These are phyloP conservation scores for Solanum bukasovii DNA, from an alignment of 257 asterid species.

Conservation along the genomic window DNA sequence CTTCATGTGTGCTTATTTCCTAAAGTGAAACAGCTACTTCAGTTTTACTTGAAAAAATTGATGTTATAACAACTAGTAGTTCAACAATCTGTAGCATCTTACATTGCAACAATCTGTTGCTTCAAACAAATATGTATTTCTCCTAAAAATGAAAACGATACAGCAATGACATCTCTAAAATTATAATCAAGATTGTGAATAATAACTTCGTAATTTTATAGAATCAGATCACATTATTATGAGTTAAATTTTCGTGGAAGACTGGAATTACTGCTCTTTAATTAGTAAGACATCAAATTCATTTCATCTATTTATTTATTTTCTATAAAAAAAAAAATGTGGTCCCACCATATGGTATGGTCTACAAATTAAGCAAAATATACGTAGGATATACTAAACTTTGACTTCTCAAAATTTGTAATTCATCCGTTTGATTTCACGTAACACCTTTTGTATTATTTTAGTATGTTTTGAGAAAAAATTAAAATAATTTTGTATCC, in stretches of 20 bases:
- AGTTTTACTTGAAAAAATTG: not conserved
- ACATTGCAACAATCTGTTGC: constrained; percentile 1
- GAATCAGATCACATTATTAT: not conserved
- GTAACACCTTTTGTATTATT: not conserved
- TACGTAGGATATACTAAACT: not conserved
- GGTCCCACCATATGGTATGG: not conserved
- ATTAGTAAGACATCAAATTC: not conserved
- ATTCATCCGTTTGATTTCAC: not conserved
- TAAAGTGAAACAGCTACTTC: not conserved
- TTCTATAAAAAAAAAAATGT: not conserved
- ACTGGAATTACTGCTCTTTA: not conserved
- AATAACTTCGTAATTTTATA: not conserved
- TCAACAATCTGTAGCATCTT: not conserved
- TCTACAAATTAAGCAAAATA: not conserved
- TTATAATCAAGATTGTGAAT: not conserved
- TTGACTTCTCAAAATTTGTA: not conserved
- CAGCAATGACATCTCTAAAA: not conserved
- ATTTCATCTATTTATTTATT: not conserved
- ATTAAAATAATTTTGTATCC: not conserved
- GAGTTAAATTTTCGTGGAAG: not conserved
- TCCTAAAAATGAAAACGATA: not conserved
- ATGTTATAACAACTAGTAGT: constrained; percentile 9
- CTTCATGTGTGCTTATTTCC: not conserved
- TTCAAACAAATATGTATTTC: not conserved
- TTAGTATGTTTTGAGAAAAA: not conserved